Evolutionary conservation across 2,329 filamentous ascomycete genomes (phyloP).

Genomic region (Ciborinia camelliae): DNA sequence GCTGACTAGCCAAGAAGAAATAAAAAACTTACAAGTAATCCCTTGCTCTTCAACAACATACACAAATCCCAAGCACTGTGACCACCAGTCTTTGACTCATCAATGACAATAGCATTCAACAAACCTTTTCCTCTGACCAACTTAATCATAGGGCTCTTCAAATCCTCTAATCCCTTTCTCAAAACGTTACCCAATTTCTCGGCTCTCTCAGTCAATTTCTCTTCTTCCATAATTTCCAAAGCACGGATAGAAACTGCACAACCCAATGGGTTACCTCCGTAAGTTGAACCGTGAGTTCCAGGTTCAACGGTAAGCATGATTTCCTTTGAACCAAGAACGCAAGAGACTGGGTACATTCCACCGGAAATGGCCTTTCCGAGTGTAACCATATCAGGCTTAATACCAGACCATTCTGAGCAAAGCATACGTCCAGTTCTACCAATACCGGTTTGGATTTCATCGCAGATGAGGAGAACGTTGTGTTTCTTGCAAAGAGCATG

Average conservation of each 20-base stretch:
- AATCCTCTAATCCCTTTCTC: slow-evolving; percentile 69
- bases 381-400: slow-evolving; percentile 92
- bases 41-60: slow-evolving; percentile 92
- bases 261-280: slow-evolving; percentile 92
- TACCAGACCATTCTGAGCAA: slow-evolving; percentile 88
- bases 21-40: slow-evolving; percentile 68
- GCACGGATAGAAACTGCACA: slow-evolving; percentile 95
- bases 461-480: slow-evolving; percentile 93
- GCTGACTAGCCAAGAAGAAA: neutral
- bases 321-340: slow-evolving; percentile 81
- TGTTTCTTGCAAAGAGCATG: slow-evolving; percentile 87
- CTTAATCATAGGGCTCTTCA: slow-evolving; percentile 78
- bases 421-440: slow-evolving; percentile 91
- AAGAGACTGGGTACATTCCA: slow-evolving; percentile 98
- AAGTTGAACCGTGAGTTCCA: slow-evolving; percentile 96
- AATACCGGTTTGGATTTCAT: slow-evolving; percentile 98
- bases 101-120: slow-evolving; percentile 93
- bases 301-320: slow-evolving; percentile 96
- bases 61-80: slow-evolving; percentile 95
- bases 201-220: slow-evolving; percentile 79
- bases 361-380: slow-evolving; percentile 97
- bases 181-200: slow-evolving; percentile 79
- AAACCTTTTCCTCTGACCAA: slow-evolving; percentile 87
- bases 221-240: slow-evolving; percentile 89
- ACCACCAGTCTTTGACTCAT: slow-evolving; percentile 80